Percentiles rank a stretch among this genome's conserved stretches.
Conservation (phyloP, 257 asterid species). For the Ballota nigra region DNA sequence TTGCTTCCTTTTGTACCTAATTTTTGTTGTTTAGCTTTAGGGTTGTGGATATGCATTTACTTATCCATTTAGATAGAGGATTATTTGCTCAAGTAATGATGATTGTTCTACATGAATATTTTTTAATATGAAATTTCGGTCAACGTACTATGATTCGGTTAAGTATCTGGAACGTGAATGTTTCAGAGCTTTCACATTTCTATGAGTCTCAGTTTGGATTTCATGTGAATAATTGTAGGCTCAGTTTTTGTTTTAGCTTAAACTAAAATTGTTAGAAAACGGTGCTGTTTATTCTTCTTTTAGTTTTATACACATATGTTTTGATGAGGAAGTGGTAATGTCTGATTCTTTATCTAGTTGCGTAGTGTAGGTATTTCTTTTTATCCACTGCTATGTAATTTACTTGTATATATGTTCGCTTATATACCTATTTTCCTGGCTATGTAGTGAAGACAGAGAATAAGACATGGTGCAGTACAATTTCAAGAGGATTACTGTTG, state of each 20-base stretch:
- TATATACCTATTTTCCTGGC: not conserved
- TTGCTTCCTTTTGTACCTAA: not conserved
- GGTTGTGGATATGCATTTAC: not conserved
- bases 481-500: slow-evolving; percentile 89
- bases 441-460: not conserved
- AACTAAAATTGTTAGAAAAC: not conserved
- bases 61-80: not conserved
- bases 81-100: not conserved
- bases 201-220: not conserved
- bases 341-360: not conserved
- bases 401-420: not conserved
- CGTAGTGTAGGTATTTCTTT: not conserved
- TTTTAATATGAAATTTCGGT: too few species aligned
- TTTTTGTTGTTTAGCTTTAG: not conserved
- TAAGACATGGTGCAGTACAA: slow-evolving; percentile 89
- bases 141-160: not conserved
- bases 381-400: not conserved
- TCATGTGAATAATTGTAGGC: not conserved
- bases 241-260: not conserved
- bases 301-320: not conserved
- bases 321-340: not conserved
- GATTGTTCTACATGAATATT: too few species aligned
- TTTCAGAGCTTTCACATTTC: not conserved
- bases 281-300: not conserved
- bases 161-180: not conserved